Evolutionary conservation across 192 early-diverging fungal genomes (phyloP).

Genomic region (Coemansia erecta): DNA sequence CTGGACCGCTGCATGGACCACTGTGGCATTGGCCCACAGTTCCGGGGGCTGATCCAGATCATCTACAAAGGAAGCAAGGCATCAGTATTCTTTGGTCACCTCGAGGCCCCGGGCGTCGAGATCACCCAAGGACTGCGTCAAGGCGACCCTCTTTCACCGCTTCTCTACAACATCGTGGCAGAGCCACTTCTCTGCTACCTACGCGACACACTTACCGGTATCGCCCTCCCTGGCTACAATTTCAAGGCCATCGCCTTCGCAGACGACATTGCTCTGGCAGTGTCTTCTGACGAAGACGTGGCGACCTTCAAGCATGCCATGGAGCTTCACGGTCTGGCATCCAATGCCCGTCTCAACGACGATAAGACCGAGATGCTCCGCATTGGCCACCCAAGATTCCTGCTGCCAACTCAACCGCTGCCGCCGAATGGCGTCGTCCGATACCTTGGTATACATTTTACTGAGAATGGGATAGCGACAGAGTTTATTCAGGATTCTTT

Average conservation of each 20-base stretch:
- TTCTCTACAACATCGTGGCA: conserved; percentile 10
- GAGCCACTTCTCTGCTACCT: conserved; percentile 15
- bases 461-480: not conserved
- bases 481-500: no score
- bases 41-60: not conserved
- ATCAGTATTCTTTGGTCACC: not conserved
- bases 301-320: not conserved
- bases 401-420: not conserved
- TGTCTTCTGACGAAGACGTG: not conserved
- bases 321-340: not conserved
- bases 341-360: conserved; percentile 9
- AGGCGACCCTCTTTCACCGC: conserved; percentile 13
- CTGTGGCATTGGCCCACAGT: not conserved
- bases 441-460: conserved; percentile 12
- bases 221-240: not conserved
- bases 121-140: conserved; percentile 13
- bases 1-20: conserved; percentile 3
- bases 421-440: not conserved
- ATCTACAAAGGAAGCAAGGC: conserved; percentile 11
- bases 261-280: conserved; percentile 8
- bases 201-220: not conserved
- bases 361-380: conserved; percentile 13
- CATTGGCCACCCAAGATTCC: conserved; percentile 3
- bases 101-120: not conserved
- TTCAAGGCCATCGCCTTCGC: conserved; percentile 7